Base-by-base conservation (phyloP, 257 asterid genomes). In the Dorcoceras hygrometricum region DNA sequence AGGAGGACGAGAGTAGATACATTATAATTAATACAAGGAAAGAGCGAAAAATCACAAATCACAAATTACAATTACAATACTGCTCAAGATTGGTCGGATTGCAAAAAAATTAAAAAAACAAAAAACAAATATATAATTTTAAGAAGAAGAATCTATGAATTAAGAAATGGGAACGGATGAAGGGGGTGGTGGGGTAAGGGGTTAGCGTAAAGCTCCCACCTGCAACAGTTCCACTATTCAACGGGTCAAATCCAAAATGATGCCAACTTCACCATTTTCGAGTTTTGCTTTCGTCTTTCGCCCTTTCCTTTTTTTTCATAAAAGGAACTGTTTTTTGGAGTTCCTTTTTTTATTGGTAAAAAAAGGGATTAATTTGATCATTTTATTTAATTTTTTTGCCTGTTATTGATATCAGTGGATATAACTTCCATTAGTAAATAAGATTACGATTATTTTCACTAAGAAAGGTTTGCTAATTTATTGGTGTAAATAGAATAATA, bases 171-270 rank as follows among this genome's bases (percentile, higher is more conserved):
- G 8, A 50, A 20, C 6, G 16, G 55, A 20, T n/a, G 51, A 10
- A 5, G 6, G 22, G 4, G 59, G 29, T 28, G 28, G 19, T 4
- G 8, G 26, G 34, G 50, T 39, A 11, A 5, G 50, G n/a, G 66
- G 20, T 22, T 59, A 55, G 81, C 79, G 79, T 80, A 67, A 76
- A 76, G 75, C 65, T 71, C 71, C 29, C 80, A 80, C 78, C 74
- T 60, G 50, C 62, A 22, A 14, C 71, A 53, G 20, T 16, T 16
- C 0, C 18, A 43, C 53, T 62, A 58, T 66, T 55, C 68, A 62
- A 70, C 3, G 9, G 34, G 16, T 72, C 62, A 58, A 19, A 36
- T 16, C 23, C 22, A 18, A n/a, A 8, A 34, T 62, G 24, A 61
- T 32, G n/a, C 20, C 19, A 43, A 16, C 53, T 16, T 43, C 53